Percentiles rank a stretch among this genome's conserved stretches.
Conservation (phyloP, 2,329 filamentous ascomycete genomes). For the Trichophyton simii region DNA sequence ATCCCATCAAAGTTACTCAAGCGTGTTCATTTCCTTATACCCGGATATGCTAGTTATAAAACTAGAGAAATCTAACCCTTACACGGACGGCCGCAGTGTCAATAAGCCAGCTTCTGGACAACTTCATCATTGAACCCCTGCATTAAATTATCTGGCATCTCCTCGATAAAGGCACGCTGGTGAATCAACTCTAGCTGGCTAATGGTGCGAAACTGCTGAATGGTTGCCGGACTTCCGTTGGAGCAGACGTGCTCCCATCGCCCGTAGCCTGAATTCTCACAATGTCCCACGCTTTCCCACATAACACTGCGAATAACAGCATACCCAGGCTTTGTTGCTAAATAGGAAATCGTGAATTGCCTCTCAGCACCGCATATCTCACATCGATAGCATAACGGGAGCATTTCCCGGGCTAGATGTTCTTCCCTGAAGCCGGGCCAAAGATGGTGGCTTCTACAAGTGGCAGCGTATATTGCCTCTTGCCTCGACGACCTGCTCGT, state of each 20-base stretch:
- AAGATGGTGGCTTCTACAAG: neutral
- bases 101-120: neutral
- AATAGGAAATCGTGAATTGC: neutral
- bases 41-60: too few species aligned
- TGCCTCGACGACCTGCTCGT: neutral
- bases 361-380: neutral
- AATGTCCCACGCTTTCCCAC: neutral
- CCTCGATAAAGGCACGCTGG: neutral
- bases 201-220: neutral
- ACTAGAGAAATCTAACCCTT: too few species aligned
- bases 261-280: neutral
- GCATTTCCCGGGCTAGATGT: neutral
- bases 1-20: too few species aligned
- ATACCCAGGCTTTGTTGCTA: neutral
- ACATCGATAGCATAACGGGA: neutral
- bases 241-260: neutral
- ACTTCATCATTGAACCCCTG: neutral
- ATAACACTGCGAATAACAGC: neutral
- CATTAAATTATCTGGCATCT: neutral
- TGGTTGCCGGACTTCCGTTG: neutral
- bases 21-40: too few species aligned
- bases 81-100: neutral
- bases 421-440: neutral
- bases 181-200: neutral
- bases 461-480: neutral